Evolutionary conservation across 345 rosid species (phyloP), one percentile per base, ranked within the genome.

Genomic region (Syzygium grande): DNA sequence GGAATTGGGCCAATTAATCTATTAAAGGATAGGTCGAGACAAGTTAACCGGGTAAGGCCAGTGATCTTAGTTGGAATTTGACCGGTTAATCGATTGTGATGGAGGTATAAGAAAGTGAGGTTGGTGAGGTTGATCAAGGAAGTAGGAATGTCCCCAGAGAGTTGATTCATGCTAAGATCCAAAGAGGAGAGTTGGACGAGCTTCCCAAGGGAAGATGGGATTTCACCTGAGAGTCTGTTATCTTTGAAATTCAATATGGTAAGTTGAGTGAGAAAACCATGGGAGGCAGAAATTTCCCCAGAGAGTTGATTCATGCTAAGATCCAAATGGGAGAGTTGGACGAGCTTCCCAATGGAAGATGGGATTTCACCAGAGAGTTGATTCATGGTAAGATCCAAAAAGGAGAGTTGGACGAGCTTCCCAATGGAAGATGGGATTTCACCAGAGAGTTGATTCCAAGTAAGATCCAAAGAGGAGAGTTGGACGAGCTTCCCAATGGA

Each of bases 1-100:
- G 91, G 89, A 54, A 92, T 30, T 12, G 85, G 52, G 63, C 93
- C 93, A 4, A 43, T 43, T 16, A 92, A 10, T 51, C 5, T 5
- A 14, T 92, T 90, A 1, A 9, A 19, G 2, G 85, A 30, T 49
- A 89, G 80, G 22, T 22, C 2, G 1, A 89, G 17, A 41, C 0
- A 22, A 1, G 0, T 22, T n/a, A 87, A 86, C 27, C 29, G 86
- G 78, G 84, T 56, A 63, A 86, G 88, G 54, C 65, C 58, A 56
- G 56, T 61, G 3, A 90, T 55, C 61, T 86, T 59, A 10, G 78
- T 4, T n/a, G 86, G 88, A 49, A 90, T 56, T 43, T 30, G 53
- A 11, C 88, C 90, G 5, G 51, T 23, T 16, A 86, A 25, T n/a
- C 21, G 5, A 86, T 77, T 68, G 9, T 2, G 23, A 41, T 19